These are phyloP conservation scores for Leishmania turanica DNA, from an alignment of 208 protist species.

Conservation along the genomic window DNA sequence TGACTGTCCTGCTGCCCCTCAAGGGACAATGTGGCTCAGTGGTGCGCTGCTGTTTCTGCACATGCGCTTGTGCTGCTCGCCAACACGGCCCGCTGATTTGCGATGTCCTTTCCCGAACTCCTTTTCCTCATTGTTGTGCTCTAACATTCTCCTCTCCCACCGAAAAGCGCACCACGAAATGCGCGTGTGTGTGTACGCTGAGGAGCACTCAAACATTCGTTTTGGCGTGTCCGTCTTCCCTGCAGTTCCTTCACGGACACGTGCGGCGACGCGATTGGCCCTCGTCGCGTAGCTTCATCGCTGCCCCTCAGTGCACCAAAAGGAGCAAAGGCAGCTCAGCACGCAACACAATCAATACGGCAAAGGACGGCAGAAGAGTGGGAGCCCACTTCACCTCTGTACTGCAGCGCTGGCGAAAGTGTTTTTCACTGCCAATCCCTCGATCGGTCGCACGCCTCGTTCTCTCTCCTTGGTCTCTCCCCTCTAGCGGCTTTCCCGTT, in stretches of 20 bases:
- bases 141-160: not conserved
- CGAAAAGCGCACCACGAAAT: not conserved
- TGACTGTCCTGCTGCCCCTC: not conserved
- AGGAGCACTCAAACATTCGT: not conserved
- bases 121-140: slow-evolving; percentile 6
- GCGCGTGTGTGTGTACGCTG: not conserved
- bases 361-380: not conserved
- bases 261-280: not conserved
- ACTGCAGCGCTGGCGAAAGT: not conserved
- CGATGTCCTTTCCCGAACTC: not conserved
- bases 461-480: not conserved
- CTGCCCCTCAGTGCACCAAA: not conserved
- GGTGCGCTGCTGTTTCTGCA: slow-evolving; percentile 6
- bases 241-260: not conserved
- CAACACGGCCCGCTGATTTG: not conserved
- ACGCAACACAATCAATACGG: not conserved
- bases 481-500: not conserved
- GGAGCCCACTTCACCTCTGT: not conserved
- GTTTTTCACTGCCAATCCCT: not conserved
- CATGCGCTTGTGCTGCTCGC: too few relatives aligned
- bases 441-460: not conserved
- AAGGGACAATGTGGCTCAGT: not conserved
- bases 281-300: not conserved
- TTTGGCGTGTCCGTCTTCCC: not conserved
- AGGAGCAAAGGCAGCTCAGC: not conserved